Percentiles rank a stretch among this genome's conserved stretches.
Evolutionary conservation across 768 basidiomycete genomes (phyloP).

Genomic region (Artomyces pyxidatus): DNA sequence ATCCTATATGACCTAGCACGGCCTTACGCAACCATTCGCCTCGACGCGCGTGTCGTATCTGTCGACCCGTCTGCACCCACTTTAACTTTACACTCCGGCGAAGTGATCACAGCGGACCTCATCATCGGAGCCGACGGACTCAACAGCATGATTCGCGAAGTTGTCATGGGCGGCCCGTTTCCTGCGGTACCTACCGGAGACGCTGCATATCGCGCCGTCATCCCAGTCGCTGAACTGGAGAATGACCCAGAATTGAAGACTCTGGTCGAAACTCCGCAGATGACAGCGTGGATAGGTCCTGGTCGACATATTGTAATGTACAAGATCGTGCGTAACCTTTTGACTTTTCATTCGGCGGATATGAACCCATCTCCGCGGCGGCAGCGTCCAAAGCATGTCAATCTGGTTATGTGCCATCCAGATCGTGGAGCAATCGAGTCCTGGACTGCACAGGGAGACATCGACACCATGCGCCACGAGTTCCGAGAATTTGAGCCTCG

Average conservation of each 20-base stretch:
- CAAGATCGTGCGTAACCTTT: slow-evolving; percentile 10
- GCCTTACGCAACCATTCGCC: no score
- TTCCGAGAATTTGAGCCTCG: slow-evolving; percentile 22
- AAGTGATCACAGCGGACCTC: no score
- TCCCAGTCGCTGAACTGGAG: slow-evolving; percentile 2
- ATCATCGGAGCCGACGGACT: no score
- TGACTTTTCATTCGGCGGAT: background rate
- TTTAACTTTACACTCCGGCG: no score
- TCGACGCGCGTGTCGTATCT: no score
- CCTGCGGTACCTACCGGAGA: slow-evolving; percentile 19
- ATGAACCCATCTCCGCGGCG: background rate
- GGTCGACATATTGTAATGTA: slow-evolving; percentile 10
- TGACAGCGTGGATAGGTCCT: slow-evolving; percentile 13
- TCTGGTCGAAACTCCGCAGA: slow-evolving; percentile 10
- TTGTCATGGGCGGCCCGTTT: slow-evolving; percentile 16
- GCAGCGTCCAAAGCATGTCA: slow-evolving; percentile 13
- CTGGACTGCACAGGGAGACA: slow-evolving; percentile 19
- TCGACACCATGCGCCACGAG: slow-evolving; percentile 20
- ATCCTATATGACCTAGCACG: no score
- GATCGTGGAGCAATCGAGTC: slow-evolving; percentile 14
- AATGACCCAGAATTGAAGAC: slow-evolving; percentile 6
- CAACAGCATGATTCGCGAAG: slow-evolving; percentile 14
- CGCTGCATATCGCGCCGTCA: slow-evolving; percentile 17
- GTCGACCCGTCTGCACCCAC: no score
- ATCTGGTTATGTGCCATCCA: slow-evolving; percentile 15